These are phyloP conservation scores for Codiaeum variegatum DNA, from an alignment of 441 rosid genomes.

Conservation along the genomic window DNA sequence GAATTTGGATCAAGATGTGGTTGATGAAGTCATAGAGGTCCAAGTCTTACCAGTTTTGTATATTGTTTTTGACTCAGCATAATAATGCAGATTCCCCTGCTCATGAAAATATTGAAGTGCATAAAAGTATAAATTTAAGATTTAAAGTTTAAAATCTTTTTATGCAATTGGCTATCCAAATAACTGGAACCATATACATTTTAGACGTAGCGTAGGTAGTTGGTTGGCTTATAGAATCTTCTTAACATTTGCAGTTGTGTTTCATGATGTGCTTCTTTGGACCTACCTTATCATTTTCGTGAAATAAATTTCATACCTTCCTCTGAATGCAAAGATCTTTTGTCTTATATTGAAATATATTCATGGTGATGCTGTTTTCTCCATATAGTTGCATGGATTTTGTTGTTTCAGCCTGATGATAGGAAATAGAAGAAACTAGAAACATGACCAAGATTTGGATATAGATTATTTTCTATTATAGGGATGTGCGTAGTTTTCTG, in stretches of 20 bases:
- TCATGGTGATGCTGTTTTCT: not conserved
- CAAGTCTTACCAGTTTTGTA: conserved; percentile 14
- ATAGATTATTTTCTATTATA: not conserved
- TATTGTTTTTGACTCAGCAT: conserved; percentile 6
- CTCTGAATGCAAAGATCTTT: not conserved
- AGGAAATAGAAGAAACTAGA: not conserved
- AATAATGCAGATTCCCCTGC: conserved; percentile 2
- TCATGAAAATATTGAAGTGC: not conserved
- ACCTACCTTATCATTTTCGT: not conserved
- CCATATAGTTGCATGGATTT: not conserved
- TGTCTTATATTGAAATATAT: not conserved
- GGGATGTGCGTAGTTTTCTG: not conserved
- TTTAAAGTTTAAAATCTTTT: not conserved
- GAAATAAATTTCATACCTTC: not conserved
- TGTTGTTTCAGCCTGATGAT: not conserved
- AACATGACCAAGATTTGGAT: not conserved
- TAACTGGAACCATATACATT: not conserved
- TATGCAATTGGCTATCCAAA: not conserved
- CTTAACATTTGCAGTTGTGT: not conserved
- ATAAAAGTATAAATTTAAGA: not conserved
- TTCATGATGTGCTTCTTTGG: not conserved
- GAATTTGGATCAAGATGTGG: conserved; percentile 64
- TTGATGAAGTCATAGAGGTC: conserved; percentile 92
- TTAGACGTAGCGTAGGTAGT: not conserved
- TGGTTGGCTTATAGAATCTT: not conserved